Base-by-base conservation (phyloP, 2,329 filamentous ascomycete species). In the Aspergillus chevalieri region DNA sequence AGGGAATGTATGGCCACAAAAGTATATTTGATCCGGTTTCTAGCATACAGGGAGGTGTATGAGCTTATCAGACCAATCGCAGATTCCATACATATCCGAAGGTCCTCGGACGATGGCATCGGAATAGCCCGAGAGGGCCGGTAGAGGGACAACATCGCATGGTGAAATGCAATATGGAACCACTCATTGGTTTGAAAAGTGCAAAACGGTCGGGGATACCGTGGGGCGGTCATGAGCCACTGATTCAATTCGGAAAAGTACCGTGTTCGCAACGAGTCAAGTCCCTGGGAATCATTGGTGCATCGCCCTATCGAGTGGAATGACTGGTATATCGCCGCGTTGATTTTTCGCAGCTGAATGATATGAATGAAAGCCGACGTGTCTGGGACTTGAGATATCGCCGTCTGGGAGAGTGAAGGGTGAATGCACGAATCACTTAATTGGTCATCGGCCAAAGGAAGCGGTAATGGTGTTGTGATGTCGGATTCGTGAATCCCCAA, bases 11-110 rank as follows among this genome's bases (percentile, higher is more conserved):
- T 53, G 0, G 60, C 60, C 0, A 63, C 55, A 41, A 64, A 64
- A 0, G 60, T 60, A 43, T 64, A 65, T 2, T 57, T 61, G 19
- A 64, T 58, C 8, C 54, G 52, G 44, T 64, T 64, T 10, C 58
- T 55, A 19, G 61, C 62, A 30, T 63, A 59, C 1, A 65, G 42
- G 3, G 59, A 45, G 43, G 50, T 54, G 21, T 49, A 51, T 21
- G 52, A 51, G 33, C 44, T 53, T 19, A 53, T 53, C n/a, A 53
- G 41, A 5, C 46, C 44, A 14, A 53, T 53, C 2, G 51, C 48
- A 28, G 51, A 44, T 30, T 53, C 49, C 17, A 44, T 51, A 33
- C 49, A 51, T 9, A 47, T 46, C 9, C 49, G 49, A 38, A 53
- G 44, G 21, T 51, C 49, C 14, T 53, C 46, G 10, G 49, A 41